phyloP scores from a whole-genome alignment of 306 rosid genomes.

The Cucurbita ficifolia region DNA sequence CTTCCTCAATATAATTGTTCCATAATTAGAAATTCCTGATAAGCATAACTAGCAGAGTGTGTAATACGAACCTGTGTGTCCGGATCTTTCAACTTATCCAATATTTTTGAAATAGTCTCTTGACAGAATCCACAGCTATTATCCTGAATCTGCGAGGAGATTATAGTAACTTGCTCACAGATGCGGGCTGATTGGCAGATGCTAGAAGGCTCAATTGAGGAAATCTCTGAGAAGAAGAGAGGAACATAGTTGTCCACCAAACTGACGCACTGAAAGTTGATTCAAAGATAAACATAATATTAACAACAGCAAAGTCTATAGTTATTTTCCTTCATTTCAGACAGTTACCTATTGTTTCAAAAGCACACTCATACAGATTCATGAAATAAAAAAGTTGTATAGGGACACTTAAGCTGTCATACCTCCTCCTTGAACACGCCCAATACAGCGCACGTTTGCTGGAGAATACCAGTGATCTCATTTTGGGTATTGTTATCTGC shows the following conservation, averaged over 20 bases:
- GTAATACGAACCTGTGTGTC: conserved; percentile 45
- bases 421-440: conserved; percentile 39
- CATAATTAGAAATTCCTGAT: not conserved
- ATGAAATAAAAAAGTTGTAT: not conserved
- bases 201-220: conserved; percentile 35
- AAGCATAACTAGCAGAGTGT: not conserved
- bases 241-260: conserved; percentile 81
- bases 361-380: not conserved
- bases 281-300: not conserved
- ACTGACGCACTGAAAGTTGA: conserved; percentile 38
- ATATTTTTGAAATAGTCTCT: conserved; percentile 39
- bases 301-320: not conserved
- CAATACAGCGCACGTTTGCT: conserved; percentile 25
- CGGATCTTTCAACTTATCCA: conserved; percentile 60
- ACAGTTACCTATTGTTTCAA: not conserved
- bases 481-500: conserved; percentile 48
- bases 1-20: not conserved
- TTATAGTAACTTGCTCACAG: conserved; percentile 32
- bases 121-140: conserved; percentile 60
- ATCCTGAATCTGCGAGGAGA: conserved; percentile 38
- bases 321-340: not conserved
- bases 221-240: conserved; percentile 51
- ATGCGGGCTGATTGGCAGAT: conserved; percentile 59
- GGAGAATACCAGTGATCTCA: conserved; percentile 48
- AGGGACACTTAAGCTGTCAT: not conserved